A percentile compares a stretch with the other conserved stretches of the same genome.
Evolutionary conservation across 305 asterid genomes (phyloP).

Genomic region (Ilex paraguariensis): DNA sequence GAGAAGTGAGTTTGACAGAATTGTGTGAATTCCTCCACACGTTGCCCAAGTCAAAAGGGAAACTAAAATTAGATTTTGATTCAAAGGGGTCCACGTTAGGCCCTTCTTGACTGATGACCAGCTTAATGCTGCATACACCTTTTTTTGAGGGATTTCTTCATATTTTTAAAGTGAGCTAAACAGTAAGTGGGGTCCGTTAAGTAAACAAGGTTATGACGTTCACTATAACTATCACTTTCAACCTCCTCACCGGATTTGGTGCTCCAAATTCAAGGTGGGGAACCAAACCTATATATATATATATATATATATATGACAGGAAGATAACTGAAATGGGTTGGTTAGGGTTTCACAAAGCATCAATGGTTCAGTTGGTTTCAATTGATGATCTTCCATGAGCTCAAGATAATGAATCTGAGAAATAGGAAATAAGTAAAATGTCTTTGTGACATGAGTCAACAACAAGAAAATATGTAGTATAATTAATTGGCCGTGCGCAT

Average conservation of each 20-base stretch:
- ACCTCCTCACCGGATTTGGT: conserved; percentile 44
- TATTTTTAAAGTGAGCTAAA: background rate
- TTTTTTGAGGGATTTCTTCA: background rate
- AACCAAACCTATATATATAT: conserved; percentile 31
- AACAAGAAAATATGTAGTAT: too few species aligned
- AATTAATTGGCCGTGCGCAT: too few species aligned
- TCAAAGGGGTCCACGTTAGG: background rate
- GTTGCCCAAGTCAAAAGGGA: conserved; percentile 11
- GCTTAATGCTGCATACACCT: conserved; percentile 12
- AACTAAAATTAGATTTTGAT: background rate
- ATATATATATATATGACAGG: background rate
- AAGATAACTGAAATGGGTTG: background rate
- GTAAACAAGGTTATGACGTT: conserved; percentile 2
- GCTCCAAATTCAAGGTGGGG: conserved; percentile 49
- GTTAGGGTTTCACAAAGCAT: conserved; percentile 3
- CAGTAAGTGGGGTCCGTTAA: conserved; percentile 7
- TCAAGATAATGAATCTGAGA: too few species aligned
- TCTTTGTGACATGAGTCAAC: too few species aligned
- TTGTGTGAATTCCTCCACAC: conserved; percentile 9
- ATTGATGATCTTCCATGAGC: background rate
- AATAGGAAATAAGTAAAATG: too few species aligned
- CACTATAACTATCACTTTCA: conserved; percentile 8
- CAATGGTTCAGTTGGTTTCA: conserved; percentile 16
- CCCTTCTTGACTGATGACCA: conserved; percentile 16
- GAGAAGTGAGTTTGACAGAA: conserved; percentile 45